Percentiles rank a stretch among this genome's conserved stretches.
phyloP scores from a whole-genome alignment of 2,329 filamentous ascomycete genomes.

The Sclerotinia subarctica region DNA sequence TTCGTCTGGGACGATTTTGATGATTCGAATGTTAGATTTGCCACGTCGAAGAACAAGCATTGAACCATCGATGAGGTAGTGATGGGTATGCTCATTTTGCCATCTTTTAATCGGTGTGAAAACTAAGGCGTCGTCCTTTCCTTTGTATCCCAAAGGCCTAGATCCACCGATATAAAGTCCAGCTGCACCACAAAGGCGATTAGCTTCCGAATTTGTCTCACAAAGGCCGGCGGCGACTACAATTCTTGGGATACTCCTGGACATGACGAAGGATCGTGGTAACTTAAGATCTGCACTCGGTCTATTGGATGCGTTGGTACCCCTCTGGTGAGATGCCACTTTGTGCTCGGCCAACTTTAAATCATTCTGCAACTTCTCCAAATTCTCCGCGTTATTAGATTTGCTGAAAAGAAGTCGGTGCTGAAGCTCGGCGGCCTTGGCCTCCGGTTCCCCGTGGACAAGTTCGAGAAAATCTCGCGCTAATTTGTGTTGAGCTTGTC shows the following conservation, averaged over 20 bases:
- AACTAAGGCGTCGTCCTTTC: slow-evolving; percentile 49
- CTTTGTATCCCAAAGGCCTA: slow-evolving; percentile 44
- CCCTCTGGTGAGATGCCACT: too few relatives aligned
- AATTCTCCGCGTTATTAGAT: slow-evolving; percentile 24
- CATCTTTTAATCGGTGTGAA: slow-evolving; percentile 62
- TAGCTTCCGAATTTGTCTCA: slow-evolving; percentile 53
- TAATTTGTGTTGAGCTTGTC: slow-evolving; percentile 77
- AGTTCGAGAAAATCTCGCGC: slow-evolving; percentile 80
- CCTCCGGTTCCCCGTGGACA: slow-evolving; percentile 67
- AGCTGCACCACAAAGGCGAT: slow-evolving; percentile 52
- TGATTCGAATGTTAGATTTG: slow-evolving; percentile 60
- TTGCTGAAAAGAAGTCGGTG: slow-evolving; percentile 50
- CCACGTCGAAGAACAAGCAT: slow-evolving; percentile 60
- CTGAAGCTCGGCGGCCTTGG: slow-evolving; percentile 57
- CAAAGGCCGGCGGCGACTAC: slow-evolving; percentile 59
- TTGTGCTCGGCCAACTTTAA: neutral
- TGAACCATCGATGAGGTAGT: slow-evolving; percentile 58
- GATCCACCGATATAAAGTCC: slow-evolving; percentile 60
- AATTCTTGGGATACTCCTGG: slow-evolving; percentile 56
- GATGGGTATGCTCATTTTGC: slow-evolving; percentile 54
- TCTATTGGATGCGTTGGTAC: slow-evolving; percentile 45
- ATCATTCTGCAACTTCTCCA: neutral
- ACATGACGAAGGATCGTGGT: slow-evolving; percentile 53
- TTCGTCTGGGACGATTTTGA: slow-evolving; percentile 57
- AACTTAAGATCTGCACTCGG: slow-evolving; percentile 56